Evolutionary conservation across 1,284 basidiomycete genomes (phyloP).

Genomic region (Pisolithus thermaeus): DNA sequence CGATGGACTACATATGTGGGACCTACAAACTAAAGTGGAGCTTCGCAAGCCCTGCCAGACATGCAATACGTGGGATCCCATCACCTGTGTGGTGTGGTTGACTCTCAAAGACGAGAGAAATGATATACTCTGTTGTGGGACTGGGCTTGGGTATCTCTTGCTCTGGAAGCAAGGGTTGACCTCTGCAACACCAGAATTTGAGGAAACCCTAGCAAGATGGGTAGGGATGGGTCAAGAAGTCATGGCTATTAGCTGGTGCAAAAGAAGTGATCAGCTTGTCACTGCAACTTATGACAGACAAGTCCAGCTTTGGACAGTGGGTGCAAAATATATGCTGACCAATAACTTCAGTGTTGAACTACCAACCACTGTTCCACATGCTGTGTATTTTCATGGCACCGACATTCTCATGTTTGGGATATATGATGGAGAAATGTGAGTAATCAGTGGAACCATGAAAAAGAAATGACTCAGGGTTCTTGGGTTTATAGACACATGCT

Average conservation of each 20-base stretch:
- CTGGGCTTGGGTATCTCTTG: not conserved
- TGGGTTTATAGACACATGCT: not conserved
- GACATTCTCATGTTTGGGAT: slow-evolving; percentile 4
- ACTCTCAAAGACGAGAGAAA: not conserved
- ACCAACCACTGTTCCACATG: not conserved
- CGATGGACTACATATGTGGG: slow-evolving; percentile 6
- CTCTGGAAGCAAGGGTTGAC: slow-evolving; percentile 3
- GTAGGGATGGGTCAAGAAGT: slow-evolving; percentile 6
- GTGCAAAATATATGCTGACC: not conserved
- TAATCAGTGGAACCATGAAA: not conserved
- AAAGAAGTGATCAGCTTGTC: not conserved
- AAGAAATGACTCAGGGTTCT: not conserved
- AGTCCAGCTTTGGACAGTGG: slow-evolving; percentile 7
- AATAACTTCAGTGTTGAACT: slow-evolving; percentile 5
- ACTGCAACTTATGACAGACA: slow-evolving; percentile 2
- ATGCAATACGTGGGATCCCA: not conserved
- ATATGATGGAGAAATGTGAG: slow-evolving; percentile 8
- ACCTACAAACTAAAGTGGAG: not conserved
- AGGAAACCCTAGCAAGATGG: not conserved
- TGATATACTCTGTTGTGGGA: slow-evolving; percentile 2
- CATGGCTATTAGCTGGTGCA: slow-evolving; percentile 1
- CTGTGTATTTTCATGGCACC: not conserved
- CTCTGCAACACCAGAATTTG: not conserved
- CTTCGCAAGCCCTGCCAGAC: slow-evolving; percentile 1
- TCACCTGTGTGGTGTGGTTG: slow-evolving; percentile 6